These are phyloP conservation scores for Pleurotus giganteus DNA, from an alignment of 768 basidiomycete species.

Conservation along the genomic window DNA sequence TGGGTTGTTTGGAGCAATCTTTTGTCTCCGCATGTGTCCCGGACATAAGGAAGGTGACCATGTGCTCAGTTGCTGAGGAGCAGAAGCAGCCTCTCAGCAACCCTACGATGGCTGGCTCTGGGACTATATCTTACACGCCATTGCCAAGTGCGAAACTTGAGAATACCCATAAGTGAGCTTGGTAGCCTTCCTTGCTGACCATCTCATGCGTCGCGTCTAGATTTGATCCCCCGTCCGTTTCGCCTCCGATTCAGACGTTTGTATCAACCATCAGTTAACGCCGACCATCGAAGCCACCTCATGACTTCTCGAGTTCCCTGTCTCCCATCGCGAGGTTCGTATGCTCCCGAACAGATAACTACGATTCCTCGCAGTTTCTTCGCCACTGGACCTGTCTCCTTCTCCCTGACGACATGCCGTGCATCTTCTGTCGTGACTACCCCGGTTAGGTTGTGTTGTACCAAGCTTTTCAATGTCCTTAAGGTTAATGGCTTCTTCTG, in stretches of 20 bases:
- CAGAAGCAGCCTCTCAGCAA: too few relatives aligned
- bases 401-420: background rate
- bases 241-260: background rate
- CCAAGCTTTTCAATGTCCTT: background rate
- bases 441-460: too few relatives aligned
- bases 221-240: background rate
- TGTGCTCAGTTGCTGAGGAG: conserved; percentile 7
- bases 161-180: too few relatives aligned
- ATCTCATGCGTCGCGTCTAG: too few relatives aligned
- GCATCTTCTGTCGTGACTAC: background rate
- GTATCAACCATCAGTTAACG: background rate
- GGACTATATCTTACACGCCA: too few relatives aligned
- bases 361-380: background rate
- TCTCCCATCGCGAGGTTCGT: background rate
- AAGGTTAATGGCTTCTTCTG: too few relatives aligned
- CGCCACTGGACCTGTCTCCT: background rate
- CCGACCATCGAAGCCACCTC: background rate
- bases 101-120: too few relatives aligned
- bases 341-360: background rate
- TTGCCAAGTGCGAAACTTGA: too few relatives aligned
- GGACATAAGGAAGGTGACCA: background rate
- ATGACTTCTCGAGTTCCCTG: background rate
- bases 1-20: background rate
- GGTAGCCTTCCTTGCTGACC: too few relatives aligned
- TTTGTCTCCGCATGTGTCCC: conserved; percentile 1